Conservation (phyloP, 495 filamentous ascomycete genomes). For the Trichoderma parareesei region DNA sequence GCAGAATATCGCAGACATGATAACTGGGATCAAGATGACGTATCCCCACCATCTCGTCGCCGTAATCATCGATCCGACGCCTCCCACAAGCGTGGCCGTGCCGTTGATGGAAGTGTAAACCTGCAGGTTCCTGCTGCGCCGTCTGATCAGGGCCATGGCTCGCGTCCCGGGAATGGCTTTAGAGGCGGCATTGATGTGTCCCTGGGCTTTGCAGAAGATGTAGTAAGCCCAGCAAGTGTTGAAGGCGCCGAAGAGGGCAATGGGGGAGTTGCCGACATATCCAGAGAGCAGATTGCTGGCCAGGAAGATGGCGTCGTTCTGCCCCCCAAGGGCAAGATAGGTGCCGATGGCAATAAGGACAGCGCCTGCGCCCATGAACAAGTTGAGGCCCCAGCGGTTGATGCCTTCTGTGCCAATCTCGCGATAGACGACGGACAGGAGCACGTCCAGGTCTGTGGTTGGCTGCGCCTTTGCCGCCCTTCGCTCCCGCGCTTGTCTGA, state of each 20-base stretch:
- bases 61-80: not conserved
- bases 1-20: not conserved
- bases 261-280: slow-evolving; percentile 36
- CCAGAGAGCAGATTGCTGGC: slow-evolving; percentile 43
- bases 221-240: slow-evolving; percentile 10
- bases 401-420: slow-evolving; percentile 38
- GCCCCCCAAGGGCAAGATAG: slow-evolving; percentile 40
- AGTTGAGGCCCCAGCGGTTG: slow-evolving; percentile 38
- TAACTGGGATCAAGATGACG: not conserved
- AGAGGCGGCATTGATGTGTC: not conserved
- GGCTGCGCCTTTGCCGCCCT: not conserved
- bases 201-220: slow-evolving; percentile 2
- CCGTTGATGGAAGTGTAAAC: not conserved
- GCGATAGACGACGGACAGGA: slow-evolving; percentile 29
- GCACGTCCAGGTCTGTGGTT: slow-evolving; percentile 19
- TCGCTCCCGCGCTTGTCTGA: slow-evolving; percentile 13
- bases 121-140: slow-evolving; percentile 4
- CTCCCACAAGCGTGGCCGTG: not conserved
- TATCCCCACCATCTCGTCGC: slow-evolving; percentile 2
- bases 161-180: not conserved
- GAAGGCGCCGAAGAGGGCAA: slow-evolving; percentile 18
- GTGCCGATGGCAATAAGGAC: slow-evolving; percentile 39
- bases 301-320: slow-evolving; percentile 27
- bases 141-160: not conserved
- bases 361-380: slow-evolving; percentile 34